Evolutionary conservation across 164 flowering plant species (phyloP).

Genomic region (Brasenia schreberi): DNA sequence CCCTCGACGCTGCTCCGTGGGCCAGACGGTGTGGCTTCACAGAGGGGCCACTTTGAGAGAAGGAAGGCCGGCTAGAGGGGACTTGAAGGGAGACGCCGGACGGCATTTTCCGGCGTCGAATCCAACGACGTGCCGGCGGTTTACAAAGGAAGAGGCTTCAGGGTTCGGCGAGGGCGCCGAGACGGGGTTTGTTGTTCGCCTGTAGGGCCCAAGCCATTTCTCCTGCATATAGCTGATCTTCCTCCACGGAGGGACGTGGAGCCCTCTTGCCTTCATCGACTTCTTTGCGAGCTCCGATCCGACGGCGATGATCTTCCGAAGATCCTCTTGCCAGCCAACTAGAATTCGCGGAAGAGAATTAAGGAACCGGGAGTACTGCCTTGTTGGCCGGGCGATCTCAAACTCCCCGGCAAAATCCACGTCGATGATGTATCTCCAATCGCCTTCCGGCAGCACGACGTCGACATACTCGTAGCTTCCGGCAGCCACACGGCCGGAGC

Average conservation of each 20-base stretch:
- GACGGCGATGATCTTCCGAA: conserved; percentile 35
- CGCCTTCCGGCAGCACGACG: conserved; percentile 2
- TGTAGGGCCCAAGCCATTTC: conserved; percentile 72
- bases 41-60: neutral
- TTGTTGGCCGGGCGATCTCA: conserved; percentile 63
- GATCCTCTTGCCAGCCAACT: conserved; percentile 41
- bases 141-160: neutral
- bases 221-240: conserved; percentile 57
- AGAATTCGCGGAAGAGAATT: conserved; percentile 33
- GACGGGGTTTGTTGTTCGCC: conserved; percentile 24
- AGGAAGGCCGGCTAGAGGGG: neutral
- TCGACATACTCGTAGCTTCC: conserved; percentile 56
- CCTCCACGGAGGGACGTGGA: conserved; percentile 74
- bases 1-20: neutral
- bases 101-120: neutral
- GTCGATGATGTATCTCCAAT: conserved; percentile 46
- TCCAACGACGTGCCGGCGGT: neutral
- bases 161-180: neutral
- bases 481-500: conserved; percentile 29
- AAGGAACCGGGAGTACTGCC: conserved; percentile 20
- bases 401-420: conserved; percentile 49
- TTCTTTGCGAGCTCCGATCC: conserved; percentile 44
- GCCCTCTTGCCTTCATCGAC: conserved; percentile 40
- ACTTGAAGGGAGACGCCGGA: neutral
- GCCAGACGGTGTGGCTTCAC: neutral